Conservation (phyloP, 441 rosid genomes). For the Erodium trifolium region DNA sequence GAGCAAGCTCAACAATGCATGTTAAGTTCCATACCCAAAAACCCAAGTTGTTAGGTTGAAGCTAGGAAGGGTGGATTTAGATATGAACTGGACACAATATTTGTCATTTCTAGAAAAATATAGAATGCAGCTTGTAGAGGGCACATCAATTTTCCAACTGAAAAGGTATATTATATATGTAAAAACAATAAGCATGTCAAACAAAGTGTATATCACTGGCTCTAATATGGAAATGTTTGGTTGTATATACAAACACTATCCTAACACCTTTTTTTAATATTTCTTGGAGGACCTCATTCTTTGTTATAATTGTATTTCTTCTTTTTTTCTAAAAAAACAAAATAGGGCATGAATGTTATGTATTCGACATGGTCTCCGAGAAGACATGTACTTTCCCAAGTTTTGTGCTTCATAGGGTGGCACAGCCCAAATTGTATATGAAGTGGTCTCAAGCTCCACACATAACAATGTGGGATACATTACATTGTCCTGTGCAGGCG, state of each 20-base stretch:
- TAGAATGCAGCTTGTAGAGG: background rate
- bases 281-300: background rate
- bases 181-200: background rate
- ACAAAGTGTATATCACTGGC: background rate
- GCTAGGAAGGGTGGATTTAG: background rate
- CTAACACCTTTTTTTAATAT: background rate
- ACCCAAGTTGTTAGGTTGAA: background rate
- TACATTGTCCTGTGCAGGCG: background rate
- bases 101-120: background rate
- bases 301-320: background rate
- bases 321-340: background rate
- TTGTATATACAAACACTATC: background rate
- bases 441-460: background rate
- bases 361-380: background rate
- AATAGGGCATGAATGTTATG: background rate
- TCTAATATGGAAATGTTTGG: background rate
- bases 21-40: background rate
- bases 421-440: background rate
- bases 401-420: background rate
- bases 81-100: background rate
- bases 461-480: constrained; percentile 1
- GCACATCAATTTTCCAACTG: background rate
- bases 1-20: background rate
- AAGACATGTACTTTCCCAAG: background rate
- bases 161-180: background rate